These are phyloP conservation scores for sorghum (Sorghum bicolor) DNA, from an alignment of 176 grass and related monocot species.

Conservation along the genomic window DNA sequence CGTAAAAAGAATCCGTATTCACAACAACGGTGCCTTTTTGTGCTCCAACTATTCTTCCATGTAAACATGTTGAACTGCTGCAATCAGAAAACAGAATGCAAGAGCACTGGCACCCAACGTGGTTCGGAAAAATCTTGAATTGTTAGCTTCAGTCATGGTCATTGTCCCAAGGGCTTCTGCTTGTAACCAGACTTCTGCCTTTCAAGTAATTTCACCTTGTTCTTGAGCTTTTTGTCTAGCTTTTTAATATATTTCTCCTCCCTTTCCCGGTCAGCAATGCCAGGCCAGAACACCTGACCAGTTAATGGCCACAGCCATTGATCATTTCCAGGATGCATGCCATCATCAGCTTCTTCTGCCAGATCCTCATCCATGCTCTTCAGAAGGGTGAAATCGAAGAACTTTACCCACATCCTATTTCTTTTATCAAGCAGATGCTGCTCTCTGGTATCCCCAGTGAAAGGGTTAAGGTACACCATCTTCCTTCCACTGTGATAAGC, in stretches of 20 bases:
- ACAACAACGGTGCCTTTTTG: slow-evolving; percentile 19
- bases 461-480: slow-evolving; percentile 84
- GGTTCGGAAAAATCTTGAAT: neutral
- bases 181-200: slow-evolving; percentile 91
- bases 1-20: slow-evolving; percentile 40
- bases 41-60: slow-evolving; percentile 19
- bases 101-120: neutral
- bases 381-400: slow-evolving; percentile 75
- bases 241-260: slow-evolving; percentile 78
- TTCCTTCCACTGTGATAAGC: slow-evolving; percentile 90
- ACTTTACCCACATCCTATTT: slow-evolving; percentile 81
- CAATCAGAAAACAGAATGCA: neutral
- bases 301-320: slow-evolving; percentile 84
- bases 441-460: slow-evolving; percentile 58
- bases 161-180: slow-evolving; percentile 86
- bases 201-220: slow-evolving; percentile 78
- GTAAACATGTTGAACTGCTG: neutral
- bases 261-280: slow-evolving; percentile 74
- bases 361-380: slow-evolving; percentile 99
- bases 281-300: slow-evolving; percentile 91
- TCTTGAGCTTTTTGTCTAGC: slow-evolving; percentile 90
- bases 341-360: slow-evolving; percentile 92
- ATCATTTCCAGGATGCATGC: slow-evolving; percentile 48
- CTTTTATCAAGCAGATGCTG: slow-evolving; percentile 62
- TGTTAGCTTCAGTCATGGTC: slow-evolving; percentile 16